Percentiles rank a stretch among this genome's conserved stretches.
These are phyloP conservation scores for Backusella morwellensis DNA, from an alignment of 192 early-diverging fungal genomes.

Conservation along the genomic window DNA sequence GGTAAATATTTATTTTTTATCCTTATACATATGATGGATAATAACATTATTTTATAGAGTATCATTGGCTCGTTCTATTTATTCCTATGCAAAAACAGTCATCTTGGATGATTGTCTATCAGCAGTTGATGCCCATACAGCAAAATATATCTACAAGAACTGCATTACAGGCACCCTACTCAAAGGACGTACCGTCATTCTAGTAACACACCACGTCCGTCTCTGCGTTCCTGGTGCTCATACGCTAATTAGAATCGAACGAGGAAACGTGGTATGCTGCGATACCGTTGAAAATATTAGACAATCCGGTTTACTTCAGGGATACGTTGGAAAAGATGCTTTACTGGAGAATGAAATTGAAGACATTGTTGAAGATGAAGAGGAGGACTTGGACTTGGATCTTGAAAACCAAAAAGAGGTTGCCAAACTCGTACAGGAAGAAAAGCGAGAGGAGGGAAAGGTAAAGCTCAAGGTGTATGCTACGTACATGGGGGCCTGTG, in stretches of 20 bases:
- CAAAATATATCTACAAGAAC: constrained; percentile 49
- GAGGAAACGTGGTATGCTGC: constrained; percentile 41
- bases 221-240: constrained; percentile 52
- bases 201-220: constrained; percentile 81
- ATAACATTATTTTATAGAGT: constrained; percentile 58
- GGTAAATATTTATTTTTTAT: constrained; percentile 16
- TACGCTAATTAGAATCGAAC: constrained; percentile 47
- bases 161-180: constrained; percentile 62
- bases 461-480: constrained; percentile 72
- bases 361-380: constrained; percentile 1
- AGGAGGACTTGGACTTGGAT: not conserved
- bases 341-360: not conserved
- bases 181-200: constrained; percentile 71
- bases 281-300: constrained; percentile 17
- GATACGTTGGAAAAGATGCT: constrained; percentile 22
- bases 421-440: not conserved
- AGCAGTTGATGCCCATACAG: constrained; percentile 57
- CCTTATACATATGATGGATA: not conserved
- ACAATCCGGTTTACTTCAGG: not conserved
- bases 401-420: constrained; percentile 27
- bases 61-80: constrained; percentile 78
- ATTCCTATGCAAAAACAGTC: constrained; percentile 63
- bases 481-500: constrained; percentile 64
- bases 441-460: constrained; percentile 44
- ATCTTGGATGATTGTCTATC: constrained; percentile 81